Conservation (phyloP, 768 basidiomycete genomes). For the Grammothele lineata region DNA sequence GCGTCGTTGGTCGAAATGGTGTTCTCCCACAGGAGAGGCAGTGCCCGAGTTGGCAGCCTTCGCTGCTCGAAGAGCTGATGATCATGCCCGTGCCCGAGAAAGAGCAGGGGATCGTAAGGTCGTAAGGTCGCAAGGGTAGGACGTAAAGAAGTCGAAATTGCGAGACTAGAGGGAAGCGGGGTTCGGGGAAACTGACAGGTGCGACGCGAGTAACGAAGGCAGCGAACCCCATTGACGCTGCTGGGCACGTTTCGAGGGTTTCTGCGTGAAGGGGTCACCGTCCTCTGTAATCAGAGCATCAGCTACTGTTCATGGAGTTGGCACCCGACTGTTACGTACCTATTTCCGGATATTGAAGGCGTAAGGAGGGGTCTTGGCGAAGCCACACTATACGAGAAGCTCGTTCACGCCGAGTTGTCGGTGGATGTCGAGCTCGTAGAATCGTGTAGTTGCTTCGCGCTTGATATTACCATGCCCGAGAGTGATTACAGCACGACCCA, state of each 20-base stretch:
- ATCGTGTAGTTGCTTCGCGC: slow-evolving; percentile 29
- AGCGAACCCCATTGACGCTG: not conserved
- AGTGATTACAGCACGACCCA: slow-evolving; percentile 34
- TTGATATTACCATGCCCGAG: slow-evolving; percentile 32
- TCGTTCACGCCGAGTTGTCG: slow-evolving; percentile 12
- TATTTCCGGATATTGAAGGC: slow-evolving; percentile 6
- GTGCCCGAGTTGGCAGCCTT: slow-evolving; percentile 1
- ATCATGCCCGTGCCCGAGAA: slow-evolving; percentile 1
- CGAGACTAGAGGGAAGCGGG: slow-evolving; percentile 4
- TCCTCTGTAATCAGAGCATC: not conserved
- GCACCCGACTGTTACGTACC: slow-evolving; percentile 4
- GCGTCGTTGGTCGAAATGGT: too few relatives aligned
- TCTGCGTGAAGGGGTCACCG: too few relatives aligned
- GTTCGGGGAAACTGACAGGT: slow-evolving; percentile 1
- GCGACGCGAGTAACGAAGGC: not conserved
- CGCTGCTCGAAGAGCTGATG: slow-evolving; percentile 9
- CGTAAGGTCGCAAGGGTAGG: not conserved
- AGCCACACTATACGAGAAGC: slow-evolving; percentile 10
- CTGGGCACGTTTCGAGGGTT: not conserved
- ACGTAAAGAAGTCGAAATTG: not conserved
- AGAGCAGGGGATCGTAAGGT: not conserved
- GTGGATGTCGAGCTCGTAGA: slow-evolving; percentile 19
- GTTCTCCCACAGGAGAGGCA: too few relatives aligned
- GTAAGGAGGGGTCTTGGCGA: not conserved
- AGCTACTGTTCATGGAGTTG: not conserved